These are phyloP conservation scores for Blumeria graminis DNA, from an alignment of 2,329 filamentous ascomycete genomes.

Conservation along the genomic window DNA sequence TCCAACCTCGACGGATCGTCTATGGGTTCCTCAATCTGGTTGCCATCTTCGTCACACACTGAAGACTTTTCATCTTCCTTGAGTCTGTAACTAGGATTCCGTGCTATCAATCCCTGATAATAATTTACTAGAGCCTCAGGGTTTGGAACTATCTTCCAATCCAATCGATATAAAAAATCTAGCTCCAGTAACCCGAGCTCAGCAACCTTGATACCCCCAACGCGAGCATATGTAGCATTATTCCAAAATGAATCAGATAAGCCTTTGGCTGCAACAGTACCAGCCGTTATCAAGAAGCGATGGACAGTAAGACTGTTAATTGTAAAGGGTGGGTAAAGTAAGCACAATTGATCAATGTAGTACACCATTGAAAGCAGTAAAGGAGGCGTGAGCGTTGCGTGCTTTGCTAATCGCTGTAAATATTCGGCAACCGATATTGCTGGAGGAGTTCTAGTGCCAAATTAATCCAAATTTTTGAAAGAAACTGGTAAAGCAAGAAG, in stretches of 20 bases:
- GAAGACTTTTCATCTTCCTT: constrained; percentile 15
- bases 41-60: constrained; percentile 1
- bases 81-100: constrained; percentile 30
- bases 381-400: constrained; percentile 79
- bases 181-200: constrained; percentile 81
- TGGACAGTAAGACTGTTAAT: constrained; percentile 93
- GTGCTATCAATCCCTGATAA: constrained; percentile 63
- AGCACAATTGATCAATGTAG: constrained; percentile 88
- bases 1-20: background rate
- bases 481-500: background rate
- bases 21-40: too few relatives aligned
- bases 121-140: constrained; percentile 86
- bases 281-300: constrained; percentile 86
- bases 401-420: constrained; percentile 71
- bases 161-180: constrained; percentile 75
- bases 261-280: constrained; percentile 87
- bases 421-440: constrained; percentile 91
- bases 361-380: constrained; percentile 97
- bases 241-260: constrained; percentile 97
- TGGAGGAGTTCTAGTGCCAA: constrained; percentile 30
- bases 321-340: constrained; percentile 79
- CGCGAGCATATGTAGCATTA: constrained; percentile 82
- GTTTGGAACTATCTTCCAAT: constrained; percentile 93
- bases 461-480: background rate
- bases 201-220: constrained; percentile 73